Base-by-base conservation (phyloP, 306 rosid species). In the Medicago lupulina region DNA sequence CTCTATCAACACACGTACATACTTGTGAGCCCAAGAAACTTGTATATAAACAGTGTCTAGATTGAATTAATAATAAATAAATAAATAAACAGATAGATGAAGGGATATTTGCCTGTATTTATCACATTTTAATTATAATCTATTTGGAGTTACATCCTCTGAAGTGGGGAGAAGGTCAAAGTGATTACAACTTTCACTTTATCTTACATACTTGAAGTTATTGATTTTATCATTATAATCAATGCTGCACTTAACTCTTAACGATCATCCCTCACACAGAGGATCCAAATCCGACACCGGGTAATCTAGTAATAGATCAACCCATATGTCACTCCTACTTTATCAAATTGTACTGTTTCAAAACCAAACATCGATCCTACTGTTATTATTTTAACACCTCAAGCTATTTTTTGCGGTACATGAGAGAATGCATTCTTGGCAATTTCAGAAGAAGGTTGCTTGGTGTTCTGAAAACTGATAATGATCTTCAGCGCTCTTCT, bases 351-450 rank as follows among this genome's bases (percentile, higher is more conserved):
- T 58, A 57, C 54, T 28, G 70, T 57, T 68, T 77, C 50, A 14
- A 31, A 58, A 81, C 50, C 79, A 51, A 46, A 12, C 50, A 6
- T 47, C 3, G 7, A 40, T 75, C 23, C 67, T 62, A 36, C 62
- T 53, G 25, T 44, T 64, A 53, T n/a, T n/a, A n/a, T n/a, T n/a
- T n/a, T n/a, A n/a, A n/a, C n/a, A n/a, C n/a, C n/a, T n/a, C n/a
- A n/a, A n/a, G n/a, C n/a, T n/a, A n/a, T 59, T 64, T 71, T 84
- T 77, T 80, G 91, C 98, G 92, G 98, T 95, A 90, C 87, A 95
- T 95, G 98, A 92, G 98, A 86, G 98, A 95, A 81, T 92, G 98
- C 92, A 89, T 95, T 85, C 90, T 95, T 74, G 97, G 93, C 73
- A 95, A 95, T 91, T 91, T 95, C 86, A 90, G 97, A 88, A 89